A percentile compares a stretch with the other conserved stretches of the same genome.
Evolutionary conservation across 2,329 filamentous ascomycete species (phyloP).

Genomic region (Botrytis porri): DNA sequence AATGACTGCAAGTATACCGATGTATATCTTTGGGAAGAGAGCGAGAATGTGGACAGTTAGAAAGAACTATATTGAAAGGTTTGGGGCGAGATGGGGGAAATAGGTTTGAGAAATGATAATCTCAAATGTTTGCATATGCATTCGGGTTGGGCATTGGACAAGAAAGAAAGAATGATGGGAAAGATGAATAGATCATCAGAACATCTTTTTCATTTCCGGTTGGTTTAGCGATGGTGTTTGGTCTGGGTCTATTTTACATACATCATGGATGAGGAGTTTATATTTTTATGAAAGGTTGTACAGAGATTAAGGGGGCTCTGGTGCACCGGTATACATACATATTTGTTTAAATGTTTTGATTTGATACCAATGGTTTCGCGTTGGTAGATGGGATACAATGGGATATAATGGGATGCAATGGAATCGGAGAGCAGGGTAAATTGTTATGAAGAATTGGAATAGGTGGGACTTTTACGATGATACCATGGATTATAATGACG

Average conservation of each 20-base stretch:
- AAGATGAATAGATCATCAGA: background rate
- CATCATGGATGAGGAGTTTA: background rate
- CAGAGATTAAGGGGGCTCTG: background rate
- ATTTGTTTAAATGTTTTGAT: background rate
- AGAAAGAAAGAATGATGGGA: background rate
- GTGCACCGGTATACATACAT: background rate
- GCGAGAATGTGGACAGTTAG: conserved; percentile 91
- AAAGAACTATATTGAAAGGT: conserved; percentile 82
- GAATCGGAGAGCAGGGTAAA: background rate
- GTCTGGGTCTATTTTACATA: background rate
- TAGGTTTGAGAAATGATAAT: no score
- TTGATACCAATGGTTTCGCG: background rate
- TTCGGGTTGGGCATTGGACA: background rate
- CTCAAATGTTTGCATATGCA: background rate
- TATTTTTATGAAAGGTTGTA: background rate
- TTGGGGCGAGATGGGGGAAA: conserved; percentile 31
- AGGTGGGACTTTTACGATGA: background rate
- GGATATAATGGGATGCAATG: background rate
- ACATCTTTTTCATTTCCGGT: background rate
- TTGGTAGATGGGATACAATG: background rate
- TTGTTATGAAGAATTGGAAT: background rate
- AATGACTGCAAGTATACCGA: conserved; percentile 74
- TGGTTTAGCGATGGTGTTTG: background rate
- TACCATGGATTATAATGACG: background rate
- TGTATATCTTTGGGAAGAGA: conserved; percentile 93